Conservation (phyloP, 495 filamentous ascomycete species). For the Hypoxylon lenormandii region DNA sequence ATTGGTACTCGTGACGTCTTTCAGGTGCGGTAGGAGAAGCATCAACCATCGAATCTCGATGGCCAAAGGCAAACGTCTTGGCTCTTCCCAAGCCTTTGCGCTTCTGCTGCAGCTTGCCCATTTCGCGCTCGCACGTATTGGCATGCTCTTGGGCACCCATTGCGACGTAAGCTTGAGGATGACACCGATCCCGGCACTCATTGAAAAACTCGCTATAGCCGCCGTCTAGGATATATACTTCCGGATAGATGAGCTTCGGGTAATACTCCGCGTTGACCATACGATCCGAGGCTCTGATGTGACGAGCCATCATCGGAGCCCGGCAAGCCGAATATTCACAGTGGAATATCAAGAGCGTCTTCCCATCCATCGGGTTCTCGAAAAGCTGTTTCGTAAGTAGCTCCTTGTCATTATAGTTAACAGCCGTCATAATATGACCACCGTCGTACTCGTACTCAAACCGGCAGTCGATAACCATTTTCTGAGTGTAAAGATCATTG, state of each 20-base stretch:
- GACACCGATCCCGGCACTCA: conserved; percentile 80
- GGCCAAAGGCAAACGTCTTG: conserved; percentile 91
- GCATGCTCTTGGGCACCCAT: conserved; percentile 92
- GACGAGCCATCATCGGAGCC: conserved; percentile 94
- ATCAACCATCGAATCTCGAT: conserved; percentile 72
- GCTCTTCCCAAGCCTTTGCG: conserved; percentile 86
- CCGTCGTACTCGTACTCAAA: conserved; percentile 99
- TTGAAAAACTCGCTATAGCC: conserved; percentile 94
- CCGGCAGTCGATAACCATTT: conserved; percentile 91
- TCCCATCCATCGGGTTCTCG: conserved; percentile 68
- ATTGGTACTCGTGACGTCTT: conserved; percentile 58
- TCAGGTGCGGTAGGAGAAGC: conserved; percentile 81
- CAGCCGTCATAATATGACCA: conserved; percentile 89
- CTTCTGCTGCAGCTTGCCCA: conserved; percentile 82
- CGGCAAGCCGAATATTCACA: conserved; percentile 98
- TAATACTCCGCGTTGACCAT: conserved; percentile 83
- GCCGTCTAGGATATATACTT: conserved; percentile 95
- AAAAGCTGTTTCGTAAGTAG: conserved; percentile 82
- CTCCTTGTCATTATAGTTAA: conserved; percentile 97
- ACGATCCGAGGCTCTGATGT: conserved; percentile 88
- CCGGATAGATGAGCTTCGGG: conserved; percentile 88
- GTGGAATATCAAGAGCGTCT: conserved; percentile 88
- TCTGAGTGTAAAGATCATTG: conserved; percentile 75
- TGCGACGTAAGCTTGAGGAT: conserved; percentile 92
- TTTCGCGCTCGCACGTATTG: conserved; percentile 89